Conservation (phyloP, 2,329 filamentous ascomycete genomes). For the Rhexocercosporidium sp. region DNA sequence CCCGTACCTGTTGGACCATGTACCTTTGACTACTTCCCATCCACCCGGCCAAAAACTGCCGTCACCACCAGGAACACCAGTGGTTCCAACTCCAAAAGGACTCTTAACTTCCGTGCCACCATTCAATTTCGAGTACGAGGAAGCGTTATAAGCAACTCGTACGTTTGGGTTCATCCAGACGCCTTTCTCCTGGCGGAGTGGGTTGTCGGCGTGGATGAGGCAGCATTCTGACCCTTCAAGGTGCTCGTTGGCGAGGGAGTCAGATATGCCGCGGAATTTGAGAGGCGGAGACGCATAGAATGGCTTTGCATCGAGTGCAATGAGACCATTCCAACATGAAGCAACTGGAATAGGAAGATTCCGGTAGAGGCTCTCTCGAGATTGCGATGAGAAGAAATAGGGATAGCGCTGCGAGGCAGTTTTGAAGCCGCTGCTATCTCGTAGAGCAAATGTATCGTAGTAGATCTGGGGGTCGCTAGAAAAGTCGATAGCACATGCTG, state of each 20-base stretch:
- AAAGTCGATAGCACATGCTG: constrained; percentile 58
- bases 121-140: constrained; percentile 58
- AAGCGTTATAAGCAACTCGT: constrained; percentile 65
- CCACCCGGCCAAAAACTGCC: constrained; percentile 33
- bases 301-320: constrained; percentile 57
- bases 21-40: constrained; percentile 23
- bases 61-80: constrained; percentile 11
- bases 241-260: constrained; percentile 64
- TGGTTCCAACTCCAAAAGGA: constrained; percentile 2
- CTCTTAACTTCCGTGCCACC: constrained; percentile 35
- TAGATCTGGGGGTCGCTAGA: constrained; percentile 47
- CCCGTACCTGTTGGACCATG: constrained; percentile 61
- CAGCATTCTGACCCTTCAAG: constrained; percentile 83
- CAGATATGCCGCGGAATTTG: constrained; percentile 67
- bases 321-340: constrained; percentile 64
- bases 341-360: constrained; percentile 56
- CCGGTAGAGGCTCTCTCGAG: constrained; percentile 58
- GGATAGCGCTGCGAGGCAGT: constrained; percentile 62
- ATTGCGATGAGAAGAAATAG: constrained; percentile 57
- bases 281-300: constrained; percentile 53
- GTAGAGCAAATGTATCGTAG: constrained; percentile 68
- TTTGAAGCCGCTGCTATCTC: constrained; percentile 57
- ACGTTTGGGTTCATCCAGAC: constrained; percentile 74
- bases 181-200: constrained; percentile 46
- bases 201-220: constrained; percentile 75